Evolutionary conservation across 345 rosid genomes (phyloP).

Genomic region (Salix arbutifolia): DNA sequence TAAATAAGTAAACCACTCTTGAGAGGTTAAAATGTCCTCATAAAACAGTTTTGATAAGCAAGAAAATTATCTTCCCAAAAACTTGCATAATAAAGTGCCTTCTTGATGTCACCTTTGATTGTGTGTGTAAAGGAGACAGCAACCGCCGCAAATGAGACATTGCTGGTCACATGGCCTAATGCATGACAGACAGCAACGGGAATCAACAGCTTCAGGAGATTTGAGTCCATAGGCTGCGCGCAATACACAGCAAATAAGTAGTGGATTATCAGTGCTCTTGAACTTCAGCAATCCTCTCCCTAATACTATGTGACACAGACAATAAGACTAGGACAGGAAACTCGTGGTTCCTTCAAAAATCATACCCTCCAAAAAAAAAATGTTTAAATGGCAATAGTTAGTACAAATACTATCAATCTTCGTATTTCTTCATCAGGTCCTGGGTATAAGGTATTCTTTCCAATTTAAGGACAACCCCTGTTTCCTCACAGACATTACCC

Average conservation of each 20-base stretch:
- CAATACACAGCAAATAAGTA: not conserved
- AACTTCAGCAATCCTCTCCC: not conserved
- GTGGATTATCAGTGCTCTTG: not conserved
- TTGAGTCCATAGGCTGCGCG: conserved; percentile 73
- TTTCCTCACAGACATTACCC: no score
- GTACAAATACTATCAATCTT: not conserved
- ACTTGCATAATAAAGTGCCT: not conserved
- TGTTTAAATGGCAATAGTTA: not conserved
- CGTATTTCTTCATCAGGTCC: not conserved
- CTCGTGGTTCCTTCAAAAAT: not conserved
- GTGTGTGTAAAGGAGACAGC: conserved; percentile 99
- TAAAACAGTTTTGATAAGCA: not conserved
- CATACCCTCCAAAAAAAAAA: not conserved
- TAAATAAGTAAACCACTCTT: not conserved
- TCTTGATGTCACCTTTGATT: conserved; percentile 52
- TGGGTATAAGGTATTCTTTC: not conserved
- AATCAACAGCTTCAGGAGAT: conserved; percentile 71
- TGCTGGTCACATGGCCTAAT: conserved; percentile 87
- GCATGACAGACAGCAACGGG: conserved; percentile 96
- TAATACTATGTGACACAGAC: not conserved
- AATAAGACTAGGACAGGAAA: not conserved
- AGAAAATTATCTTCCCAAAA: not conserved
- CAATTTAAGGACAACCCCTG: not conserved
- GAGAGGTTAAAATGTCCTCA: not conserved
- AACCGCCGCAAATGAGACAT: conserved; percentile 93